These are phyloP conservation scores for Ogataea dorogensis DNA, from an alignment of 805 yeast genomes.

Conservation along the genomic window DNA sequence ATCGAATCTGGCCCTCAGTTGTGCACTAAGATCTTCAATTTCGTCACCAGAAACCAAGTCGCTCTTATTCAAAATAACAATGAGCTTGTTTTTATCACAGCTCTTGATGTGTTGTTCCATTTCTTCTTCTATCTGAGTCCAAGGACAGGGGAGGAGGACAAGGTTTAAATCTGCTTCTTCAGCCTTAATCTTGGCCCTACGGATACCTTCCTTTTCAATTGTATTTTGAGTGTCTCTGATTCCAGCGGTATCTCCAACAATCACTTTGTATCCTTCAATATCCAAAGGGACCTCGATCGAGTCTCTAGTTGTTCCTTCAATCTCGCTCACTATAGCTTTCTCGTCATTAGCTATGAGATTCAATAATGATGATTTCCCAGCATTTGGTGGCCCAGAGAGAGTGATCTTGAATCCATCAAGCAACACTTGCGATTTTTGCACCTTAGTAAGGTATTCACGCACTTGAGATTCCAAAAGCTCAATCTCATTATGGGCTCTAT, in stretches of 20 bases:
- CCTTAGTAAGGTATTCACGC: conserved; percentile 40
- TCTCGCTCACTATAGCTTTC: conserved; percentile 85
- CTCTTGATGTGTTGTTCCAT: conserved; percentile 39
- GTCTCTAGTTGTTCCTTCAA: conserved; percentile 95
- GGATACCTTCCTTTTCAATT: conserved; percentile 71
- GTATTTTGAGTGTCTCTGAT: conserved; percentile 49
- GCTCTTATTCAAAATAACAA: conserved; percentile 56
- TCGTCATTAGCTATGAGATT: conserved; percentile 76
- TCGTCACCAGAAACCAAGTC: too few species aligned
- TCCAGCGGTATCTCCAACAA: conserved; percentile 93
- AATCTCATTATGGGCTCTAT: conserved; percentile 46
- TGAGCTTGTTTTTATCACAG: conserved; percentile 20
- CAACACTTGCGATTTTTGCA: conserved; percentile 59
- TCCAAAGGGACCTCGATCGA: conserved; percentile 78
- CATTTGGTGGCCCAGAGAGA: conserved; percentile 90
- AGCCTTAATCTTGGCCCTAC: conserved; percentile 65
- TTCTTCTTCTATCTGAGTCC: conserved; percentile 34
- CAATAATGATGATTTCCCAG: conserved; percentile 88
- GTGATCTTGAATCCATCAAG: conserved; percentile 71
- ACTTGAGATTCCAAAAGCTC: conserved; percentile 45
- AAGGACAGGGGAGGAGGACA: conserved; percentile 55
- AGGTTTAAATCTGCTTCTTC: conserved; percentile 63
- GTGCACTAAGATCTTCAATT: too few species aligned
- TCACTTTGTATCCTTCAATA: conserved; percentile 77
- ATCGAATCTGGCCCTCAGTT: conserved; percentile 27